Percentiles rank a stretch among this genome's conserved stretches.
Evolutionary conservation across 495 filamentous ascomycete species (phyloP).

Genomic region (Annulohypoxylon stygium): DNA sequence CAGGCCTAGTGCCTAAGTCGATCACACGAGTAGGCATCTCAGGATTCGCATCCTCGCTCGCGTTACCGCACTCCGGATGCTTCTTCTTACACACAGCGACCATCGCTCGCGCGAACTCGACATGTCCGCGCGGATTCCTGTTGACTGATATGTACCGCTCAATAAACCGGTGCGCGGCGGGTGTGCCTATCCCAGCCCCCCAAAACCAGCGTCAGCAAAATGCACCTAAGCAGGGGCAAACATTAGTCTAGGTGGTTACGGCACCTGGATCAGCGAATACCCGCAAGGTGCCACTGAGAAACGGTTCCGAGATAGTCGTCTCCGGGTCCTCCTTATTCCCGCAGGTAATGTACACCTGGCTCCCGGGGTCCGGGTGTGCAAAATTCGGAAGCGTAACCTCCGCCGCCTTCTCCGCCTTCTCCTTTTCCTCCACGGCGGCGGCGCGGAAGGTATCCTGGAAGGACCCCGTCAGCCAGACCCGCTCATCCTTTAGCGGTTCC

Average conservation of each 20-base stretch:
- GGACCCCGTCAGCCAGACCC: slow-evolving; percentile 23
- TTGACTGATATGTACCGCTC: slow-evolving; percentile 22
- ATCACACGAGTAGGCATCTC: slow-evolving; percentile 47
- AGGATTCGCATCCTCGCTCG: not conserved
- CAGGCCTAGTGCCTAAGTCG: slow-evolving; percentile 25
- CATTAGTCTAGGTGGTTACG: not conserved
- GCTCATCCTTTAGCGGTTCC: slow-evolving; percentile 25
- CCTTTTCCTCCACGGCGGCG: not conserved
- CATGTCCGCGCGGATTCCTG: slow-evolving; percentile 26
- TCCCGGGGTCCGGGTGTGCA: not conserved
- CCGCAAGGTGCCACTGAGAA: not conserved
- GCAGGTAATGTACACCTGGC: slow-evolving; percentile 27
- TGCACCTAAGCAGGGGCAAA: not conserved
- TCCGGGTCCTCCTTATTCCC: slow-evolving; percentile 23
- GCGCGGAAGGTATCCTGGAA: slow-evolving; percentile 10
- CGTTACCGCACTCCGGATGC: slow-evolving; percentile 31
- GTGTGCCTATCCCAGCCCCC: slow-evolving; percentile 11
- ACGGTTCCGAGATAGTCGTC: not conserved
- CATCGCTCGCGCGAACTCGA: slow-evolving; percentile 24
- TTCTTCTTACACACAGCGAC: slow-evolving; percentile 7
- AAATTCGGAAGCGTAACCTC: not conserved
- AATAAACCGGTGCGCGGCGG: slow-evolving; percentile 17
- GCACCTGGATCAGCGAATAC: slow-evolving; percentile 43
- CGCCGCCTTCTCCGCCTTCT: not conserved
- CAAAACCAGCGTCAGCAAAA: slow-evolving; percentile 6